Evolutionary conservation across 805 yeast genomes (phyloP).

Genomic region (Metschnikowia arizonensis): DNA sequence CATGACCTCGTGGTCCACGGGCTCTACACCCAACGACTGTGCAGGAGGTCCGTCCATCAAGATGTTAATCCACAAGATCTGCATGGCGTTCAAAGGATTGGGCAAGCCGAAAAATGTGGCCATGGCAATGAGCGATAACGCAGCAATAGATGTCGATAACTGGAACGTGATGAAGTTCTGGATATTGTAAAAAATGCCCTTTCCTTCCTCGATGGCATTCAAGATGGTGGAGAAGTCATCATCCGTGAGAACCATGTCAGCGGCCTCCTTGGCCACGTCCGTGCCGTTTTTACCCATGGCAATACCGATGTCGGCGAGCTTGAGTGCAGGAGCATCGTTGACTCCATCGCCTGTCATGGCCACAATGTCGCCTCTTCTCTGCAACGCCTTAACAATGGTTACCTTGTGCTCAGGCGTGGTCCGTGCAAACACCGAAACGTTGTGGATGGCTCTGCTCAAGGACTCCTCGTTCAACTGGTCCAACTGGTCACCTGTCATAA

Average conservation of each 20-base stretch:
- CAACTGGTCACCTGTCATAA: slow-evolving; percentile 79
- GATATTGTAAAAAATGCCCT: slow-evolving; percentile 93
- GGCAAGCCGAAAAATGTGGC: slow-evolving; percentile 85
- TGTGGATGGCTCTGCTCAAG: slow-evolving; percentile 68
- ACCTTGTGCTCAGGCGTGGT: slow-evolving; percentile 94
- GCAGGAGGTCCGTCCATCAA: slow-evolving; percentile 99
- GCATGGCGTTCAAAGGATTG: slow-evolving; percentile 96
- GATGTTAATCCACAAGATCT: slow-evolving; percentile 94
- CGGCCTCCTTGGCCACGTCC: slow-evolving; percentile 97
- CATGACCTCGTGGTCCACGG: slow-evolving; percentile 95
- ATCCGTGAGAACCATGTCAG: slow-evolving; percentile 95
- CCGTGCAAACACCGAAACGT: slow-evolving; percentile 88
- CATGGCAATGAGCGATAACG: slow-evolving; percentile 81
- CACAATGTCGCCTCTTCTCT: slow-evolving; percentile 87
- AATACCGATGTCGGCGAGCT: slow-evolving; percentile 93
- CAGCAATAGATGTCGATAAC: slow-evolving; percentile 93
- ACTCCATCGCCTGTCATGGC: slow-evolving; percentile 99
- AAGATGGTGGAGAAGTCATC: slow-evolving; percentile 94
- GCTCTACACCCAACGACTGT: slow-evolving; percentile 94
- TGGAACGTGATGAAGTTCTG: slow-evolving; percentile 95
- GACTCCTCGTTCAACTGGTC: slow-evolving; percentile 70
- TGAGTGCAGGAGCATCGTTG: slow-evolving; percentile 97
- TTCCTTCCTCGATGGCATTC: slow-evolving; percentile 94
- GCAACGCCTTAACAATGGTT: slow-evolving; percentile 83
- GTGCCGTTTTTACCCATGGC: slow-evolving; percentile 94